Evolutionary conservation across 208 protist species (phyloP).

Genomic region (Acanthamoeba triangularis): DNA sequence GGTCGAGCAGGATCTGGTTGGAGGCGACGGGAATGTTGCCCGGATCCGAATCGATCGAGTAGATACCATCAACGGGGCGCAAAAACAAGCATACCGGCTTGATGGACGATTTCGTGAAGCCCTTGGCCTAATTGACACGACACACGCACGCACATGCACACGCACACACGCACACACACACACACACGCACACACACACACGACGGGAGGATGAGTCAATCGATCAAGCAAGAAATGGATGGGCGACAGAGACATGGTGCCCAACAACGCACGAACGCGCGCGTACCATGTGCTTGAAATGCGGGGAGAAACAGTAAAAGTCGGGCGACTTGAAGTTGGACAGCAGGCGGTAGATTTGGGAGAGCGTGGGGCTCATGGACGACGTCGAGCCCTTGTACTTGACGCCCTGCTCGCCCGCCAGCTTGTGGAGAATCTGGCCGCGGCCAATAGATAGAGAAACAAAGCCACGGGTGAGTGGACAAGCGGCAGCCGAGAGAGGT

Average conservation of each 20-base stretch:
- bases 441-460: neutral
- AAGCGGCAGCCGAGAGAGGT: no score
- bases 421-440: constrained; percentile 9
- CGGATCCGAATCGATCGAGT: constrained; percentile 60
- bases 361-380: constrained; percentile 70
- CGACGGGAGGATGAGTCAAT: neutral
- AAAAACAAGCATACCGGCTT: constrained; percentile 74
- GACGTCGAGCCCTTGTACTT: constrained; percentile 76
- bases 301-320: constrained; percentile 9
- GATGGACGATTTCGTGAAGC: constrained; percentile 49
- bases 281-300: constrained; percentile 41
- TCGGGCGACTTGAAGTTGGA: constrained; percentile 72
- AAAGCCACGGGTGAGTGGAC: neutral
- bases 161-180: neutral
- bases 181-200: no score
- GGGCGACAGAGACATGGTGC: no score
- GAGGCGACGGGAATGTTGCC: constrained; percentile 13
- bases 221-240: neutral
- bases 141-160: neutral
- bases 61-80: constrained; percentile 41
- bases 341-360: constrained; percentile 75
- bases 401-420: neutral
- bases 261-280: neutral
- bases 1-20: constrained; percentile 82
- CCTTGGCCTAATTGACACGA: neutral